Percentiles rank a stretch among this genome's conserved stretches.
Evolutionary conservation across 1,284 basidiomycete species (phyloP).

Genomic region (Leccinum solheimii): DNA sequence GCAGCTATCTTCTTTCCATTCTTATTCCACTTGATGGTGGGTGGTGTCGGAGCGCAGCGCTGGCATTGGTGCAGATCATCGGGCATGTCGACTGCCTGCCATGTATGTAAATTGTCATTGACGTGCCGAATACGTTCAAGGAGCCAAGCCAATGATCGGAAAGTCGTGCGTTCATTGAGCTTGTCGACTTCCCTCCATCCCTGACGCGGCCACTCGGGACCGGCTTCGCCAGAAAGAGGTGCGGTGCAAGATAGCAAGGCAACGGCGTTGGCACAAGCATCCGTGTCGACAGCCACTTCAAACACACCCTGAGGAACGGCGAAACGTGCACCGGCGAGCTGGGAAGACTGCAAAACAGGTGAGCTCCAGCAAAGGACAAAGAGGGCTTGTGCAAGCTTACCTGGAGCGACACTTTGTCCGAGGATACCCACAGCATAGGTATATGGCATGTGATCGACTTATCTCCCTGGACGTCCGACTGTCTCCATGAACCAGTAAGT

Average conservation of each 20-base stretch:
- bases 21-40: slow-evolving; percentile 73
- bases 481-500: slow-evolving; percentile 76
- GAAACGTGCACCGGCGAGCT: slow-evolving; percentile 65
- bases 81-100: slow-evolving; percentile 50
- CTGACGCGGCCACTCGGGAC: slow-evolving; percentile 75
- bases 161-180: slow-evolving; percentile 79
- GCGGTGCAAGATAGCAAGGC: slow-evolving; percentile 80
- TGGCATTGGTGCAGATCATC: slow-evolving; percentile 53
- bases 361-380: background rate
- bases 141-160: slow-evolving; percentile 83
- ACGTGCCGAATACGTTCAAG: slow-evolving; percentile 79
- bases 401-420: slow-evolving; percentile 47
- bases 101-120: slow-evolving; percentile 61
- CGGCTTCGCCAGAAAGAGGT: slow-evolving; percentile 65
- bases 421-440: slow-evolving; percentile 63
- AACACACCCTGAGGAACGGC: slow-evolving; percentile 59
- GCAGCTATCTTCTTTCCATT: slow-evolving; percentile 62
- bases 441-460: slow-evolving; percentile 58
- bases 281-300: slow-evolving; percentile 53
- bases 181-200: slow-evolving; percentile 82
- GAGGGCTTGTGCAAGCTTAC: slow-evolving; percentile 40
- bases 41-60: slow-evolving; percentile 79
- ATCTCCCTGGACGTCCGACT: slow-evolving; percentile 51
- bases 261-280: slow-evolving; percentile 71
- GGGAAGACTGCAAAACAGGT: slow-evolving; percentile 35